These are phyloP conservation scores for Breviolum minutum DNA, from an alignment of 73 alveolate species.

Conservation along the genomic window DNA sequence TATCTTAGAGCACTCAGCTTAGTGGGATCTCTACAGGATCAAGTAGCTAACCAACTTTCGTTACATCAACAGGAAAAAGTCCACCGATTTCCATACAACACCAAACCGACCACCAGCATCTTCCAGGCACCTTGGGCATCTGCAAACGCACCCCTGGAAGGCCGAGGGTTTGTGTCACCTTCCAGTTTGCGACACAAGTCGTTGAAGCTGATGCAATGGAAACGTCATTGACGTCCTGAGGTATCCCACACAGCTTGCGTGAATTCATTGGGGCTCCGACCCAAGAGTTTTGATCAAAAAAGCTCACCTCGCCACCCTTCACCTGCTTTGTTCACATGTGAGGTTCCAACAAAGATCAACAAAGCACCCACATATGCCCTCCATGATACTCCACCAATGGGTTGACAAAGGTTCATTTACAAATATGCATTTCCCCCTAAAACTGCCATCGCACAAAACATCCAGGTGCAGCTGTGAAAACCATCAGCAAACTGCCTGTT, in stretches of 20 bases:
- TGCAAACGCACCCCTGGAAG: slow-evolving; percentile 87
- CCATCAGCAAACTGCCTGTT: slow-evolving; percentile 14
- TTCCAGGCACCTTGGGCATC: slow-evolving; percentile 36
- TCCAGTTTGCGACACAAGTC: background rate
- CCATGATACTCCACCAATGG: no score
- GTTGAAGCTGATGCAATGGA: background rate
- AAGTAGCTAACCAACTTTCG: no score
- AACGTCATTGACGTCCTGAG: background rate
- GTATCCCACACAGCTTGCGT: no score
- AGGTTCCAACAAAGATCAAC: background rate
- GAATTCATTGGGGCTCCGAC: background rate
- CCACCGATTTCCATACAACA: background rate
- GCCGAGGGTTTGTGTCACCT: slow-evolving; percentile 87
- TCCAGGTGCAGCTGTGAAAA: background rate
- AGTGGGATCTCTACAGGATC: no score
- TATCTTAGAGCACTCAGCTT: no score
- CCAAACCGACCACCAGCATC: background rate
- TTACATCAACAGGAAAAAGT: no score
- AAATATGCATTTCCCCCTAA: no score
- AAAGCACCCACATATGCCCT: background rate
- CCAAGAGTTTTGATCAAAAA: slow-evolving; percentile 60
- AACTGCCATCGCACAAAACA: no score
- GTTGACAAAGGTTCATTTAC: no score
- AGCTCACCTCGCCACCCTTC: slow-evolving; percentile 80
- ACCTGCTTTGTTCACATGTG: background rate